A percentile compares a stretch with the other conserved stretches of the same genome.
These are phyloP conservation scores for Nigrospora sphaerica DNA, from an alignment of 2,329 filamentous ascomycete species.

Conservation along the genomic window DNA sequence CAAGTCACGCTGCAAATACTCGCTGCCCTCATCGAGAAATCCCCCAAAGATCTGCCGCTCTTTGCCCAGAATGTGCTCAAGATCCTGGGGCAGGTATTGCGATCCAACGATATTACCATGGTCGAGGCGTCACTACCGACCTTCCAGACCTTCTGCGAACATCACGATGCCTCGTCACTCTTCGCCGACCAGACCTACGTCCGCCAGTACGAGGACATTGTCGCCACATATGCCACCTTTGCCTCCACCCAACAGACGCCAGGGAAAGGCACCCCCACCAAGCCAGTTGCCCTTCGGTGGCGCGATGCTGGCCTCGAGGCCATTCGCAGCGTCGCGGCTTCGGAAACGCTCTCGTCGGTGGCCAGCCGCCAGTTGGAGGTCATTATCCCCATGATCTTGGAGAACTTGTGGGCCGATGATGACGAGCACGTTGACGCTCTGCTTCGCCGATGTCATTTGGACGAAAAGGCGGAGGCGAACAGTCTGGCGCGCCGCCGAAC, in stretches of 20 bases:
- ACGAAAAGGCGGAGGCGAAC: conserved; percentile 63
- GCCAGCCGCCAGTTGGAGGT: conserved; percentile 69
- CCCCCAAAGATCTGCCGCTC: conserved; percentile 81
- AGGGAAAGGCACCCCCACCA: conserved; percentile 51
- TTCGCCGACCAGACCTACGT: conserved; percentile 81
- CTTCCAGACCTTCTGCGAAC: conserved; percentile 80
- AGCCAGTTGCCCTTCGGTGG: conserved; percentile 73
- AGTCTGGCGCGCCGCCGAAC: conserved; percentile 59
- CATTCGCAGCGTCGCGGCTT: conserved; percentile 72
- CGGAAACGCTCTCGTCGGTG: conserved; percentile 70
- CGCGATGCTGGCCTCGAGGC: conserved; percentile 67
- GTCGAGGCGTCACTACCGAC: conserved; percentile 83
- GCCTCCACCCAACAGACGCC: conserved; percentile 56
- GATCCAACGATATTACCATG: conserved; percentile 84
- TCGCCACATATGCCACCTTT: conserved; percentile 71
- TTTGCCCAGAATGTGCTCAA: conserved; percentile 81
- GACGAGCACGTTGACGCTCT: conserved; percentile 64
- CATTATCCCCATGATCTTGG: conserved; percentile 77
- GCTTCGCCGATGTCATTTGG: conserved; percentile 56
- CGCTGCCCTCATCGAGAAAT: conserved; percentile 85
- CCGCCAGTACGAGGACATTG: conserved; percentile 73
- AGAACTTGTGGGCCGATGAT: conserved; percentile 75
- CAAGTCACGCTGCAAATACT: conserved; percentile 93
- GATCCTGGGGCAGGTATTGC: conserved; percentile 75
- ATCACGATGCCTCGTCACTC: conserved; percentile 80